phyloP scores from a whole-genome alignment of 2,329 filamentous ascomycete species.

The Herpotrichia juniperi region DNA sequence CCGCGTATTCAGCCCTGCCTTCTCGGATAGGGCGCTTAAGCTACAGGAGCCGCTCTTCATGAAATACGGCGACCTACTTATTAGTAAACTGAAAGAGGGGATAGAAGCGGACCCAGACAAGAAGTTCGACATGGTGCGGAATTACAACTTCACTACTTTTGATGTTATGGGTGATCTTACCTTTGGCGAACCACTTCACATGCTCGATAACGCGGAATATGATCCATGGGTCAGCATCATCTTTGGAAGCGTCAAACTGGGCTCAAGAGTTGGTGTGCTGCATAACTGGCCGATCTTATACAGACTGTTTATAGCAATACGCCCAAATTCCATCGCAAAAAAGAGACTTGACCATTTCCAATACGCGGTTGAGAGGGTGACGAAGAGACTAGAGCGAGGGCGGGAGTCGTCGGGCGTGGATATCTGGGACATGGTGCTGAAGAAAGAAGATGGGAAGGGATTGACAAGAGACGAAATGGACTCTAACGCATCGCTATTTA shows the following conservation, averaged over 20 bases:
- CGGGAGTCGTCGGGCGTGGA: slow-evolving; percentile 36
- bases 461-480: slow-evolving; percentile 45
- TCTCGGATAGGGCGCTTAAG: slow-evolving; percentile 50
- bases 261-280: slow-evolving; percentile 1
- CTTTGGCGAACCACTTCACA: slow-evolving; percentile 37
- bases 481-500: slow-evolving; percentile 22
- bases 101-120: slow-evolving; percentile 34
- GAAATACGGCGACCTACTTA: slow-evolving; percentile 48
- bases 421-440: slow-evolving; percentile 49
- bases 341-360: slow-evolving; percentile 11
- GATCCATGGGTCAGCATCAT: slow-evolving; percentile 40
- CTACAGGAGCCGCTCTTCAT: slow-evolving; percentile 50
- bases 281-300: slow-evolving; percentile 7
- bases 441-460: slow-evolving; percentile 35
- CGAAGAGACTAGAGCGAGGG: slow-evolving; percentile 36
- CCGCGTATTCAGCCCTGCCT: slow-evolving; percentile 48
- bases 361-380: slow-evolving; percentile 24
- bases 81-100: slow-evolving; percentile 44
- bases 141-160: slow-evolving; percentile 43
- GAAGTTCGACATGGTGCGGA: slow-evolving; percentile 39
- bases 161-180: slow-evolving; percentile 42
- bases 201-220: slow-evolving; percentile 36
- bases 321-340: slow-evolving; percentile 4
- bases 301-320: slow-evolving; percentile 1
- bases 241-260: slow-evolving; percentile 28